Percentiles rank a stretch among this genome's conserved stretches.
Evolutionary conservation across 129 eudicot genomes (phyloP).

Genomic region (Silybum marianum): DNA sequence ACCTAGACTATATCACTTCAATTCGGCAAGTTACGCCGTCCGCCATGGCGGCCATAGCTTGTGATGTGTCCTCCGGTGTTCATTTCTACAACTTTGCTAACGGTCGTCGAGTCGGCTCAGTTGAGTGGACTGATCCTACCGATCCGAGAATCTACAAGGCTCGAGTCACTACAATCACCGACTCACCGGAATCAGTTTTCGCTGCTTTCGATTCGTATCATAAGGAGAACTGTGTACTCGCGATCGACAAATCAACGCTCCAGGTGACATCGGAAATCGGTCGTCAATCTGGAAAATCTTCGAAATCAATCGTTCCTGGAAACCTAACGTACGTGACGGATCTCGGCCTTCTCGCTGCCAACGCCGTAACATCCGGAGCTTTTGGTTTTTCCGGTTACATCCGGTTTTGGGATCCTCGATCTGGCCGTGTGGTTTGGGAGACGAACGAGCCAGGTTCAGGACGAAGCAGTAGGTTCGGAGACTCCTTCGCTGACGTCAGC

Average conservation of each 20-base stretch:
- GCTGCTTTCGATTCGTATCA: constrained; percentile 67
- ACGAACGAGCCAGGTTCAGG: constrained; percentile 91
- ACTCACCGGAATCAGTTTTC: constrained; percentile 47
- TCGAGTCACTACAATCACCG: constrained; percentile 54
- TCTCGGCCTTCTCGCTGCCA: constrained; percentile 49
- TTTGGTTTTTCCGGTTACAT: constrained; percentile 85
- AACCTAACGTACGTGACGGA: constrained; percentile 50
- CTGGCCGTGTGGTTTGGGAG: constrained; percentile 75
- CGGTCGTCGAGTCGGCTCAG: constrained; percentile 53
- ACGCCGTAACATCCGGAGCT: constrained; percentile 69
- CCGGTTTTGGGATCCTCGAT: constrained; percentile 74
- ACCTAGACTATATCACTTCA: constrained; percentile 59
- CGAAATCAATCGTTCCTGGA: constrained; percentile 58
- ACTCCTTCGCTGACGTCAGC: constrained; percentile 81
- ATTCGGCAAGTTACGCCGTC: constrained; percentile 40
- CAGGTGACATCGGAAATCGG: constrained; percentile 59
- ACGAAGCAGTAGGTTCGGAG: constrained; percentile 83
- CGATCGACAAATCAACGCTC: constrained; percentile 58
- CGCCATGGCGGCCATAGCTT: constrained; percentile 55
- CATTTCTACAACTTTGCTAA: constrained; percentile 56
- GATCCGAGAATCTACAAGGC: constrained; percentile 84
- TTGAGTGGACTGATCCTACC: constrained; percentile 65
- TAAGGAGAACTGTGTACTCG: constrained; percentile 70
- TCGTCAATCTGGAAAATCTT: constrained; percentile 61
- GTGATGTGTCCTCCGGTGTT: constrained; percentile 53